Evolutionary conservation across 805 yeast species (phyloP).

Genomic region (Sugiyamaella americana): DNA sequence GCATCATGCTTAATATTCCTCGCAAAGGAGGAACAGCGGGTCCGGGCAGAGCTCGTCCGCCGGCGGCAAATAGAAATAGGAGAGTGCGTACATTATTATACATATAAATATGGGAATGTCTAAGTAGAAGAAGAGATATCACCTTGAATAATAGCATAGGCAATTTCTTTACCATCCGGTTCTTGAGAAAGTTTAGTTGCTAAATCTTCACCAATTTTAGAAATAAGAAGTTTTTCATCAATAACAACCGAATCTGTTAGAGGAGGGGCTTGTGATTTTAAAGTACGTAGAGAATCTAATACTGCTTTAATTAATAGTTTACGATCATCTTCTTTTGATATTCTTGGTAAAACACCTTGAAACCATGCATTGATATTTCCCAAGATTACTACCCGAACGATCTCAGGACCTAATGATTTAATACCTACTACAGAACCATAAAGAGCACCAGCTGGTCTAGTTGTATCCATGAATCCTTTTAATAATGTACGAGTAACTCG

Average conservation of each 20-base stretch:
- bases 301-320: constrained; percentile 42
- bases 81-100: too few relatives aligned
- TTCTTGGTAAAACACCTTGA: constrained; percentile 25
- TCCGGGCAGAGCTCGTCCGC: too few relatives aligned
- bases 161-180: constrained; percentile 9
- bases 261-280: constrained; percentile 28
- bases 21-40: too few relatives aligned
- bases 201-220: constrained; percentile 57
- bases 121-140: constrained; percentile 2
- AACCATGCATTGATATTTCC: constrained; percentile 83
- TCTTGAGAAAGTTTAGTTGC: constrained; percentile 27
- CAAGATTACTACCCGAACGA: constrained; percentile 71
- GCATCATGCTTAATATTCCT: too few relatives aligned
- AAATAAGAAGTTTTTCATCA: constrained; percentile 38
- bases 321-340: constrained; percentile 35
- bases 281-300: constrained; percentile 48
- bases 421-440: constrained; percentile 89
- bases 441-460: constrained; percentile 80
- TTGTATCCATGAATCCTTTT: constrained; percentile 81
- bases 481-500: constrained; percentile 88
- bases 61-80: too few relatives aligned
- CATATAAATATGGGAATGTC: too few relatives aligned
- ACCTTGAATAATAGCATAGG: constrained; percentile 11
- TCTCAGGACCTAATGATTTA: constrained; percentile 78
- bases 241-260: constrained; percentile 36